These are phyloP conservation scores for Fusarium sp. DNA, from an alignment of 2,329 filamentous ascomycete genomes.

Conservation along the genomic window DNA sequence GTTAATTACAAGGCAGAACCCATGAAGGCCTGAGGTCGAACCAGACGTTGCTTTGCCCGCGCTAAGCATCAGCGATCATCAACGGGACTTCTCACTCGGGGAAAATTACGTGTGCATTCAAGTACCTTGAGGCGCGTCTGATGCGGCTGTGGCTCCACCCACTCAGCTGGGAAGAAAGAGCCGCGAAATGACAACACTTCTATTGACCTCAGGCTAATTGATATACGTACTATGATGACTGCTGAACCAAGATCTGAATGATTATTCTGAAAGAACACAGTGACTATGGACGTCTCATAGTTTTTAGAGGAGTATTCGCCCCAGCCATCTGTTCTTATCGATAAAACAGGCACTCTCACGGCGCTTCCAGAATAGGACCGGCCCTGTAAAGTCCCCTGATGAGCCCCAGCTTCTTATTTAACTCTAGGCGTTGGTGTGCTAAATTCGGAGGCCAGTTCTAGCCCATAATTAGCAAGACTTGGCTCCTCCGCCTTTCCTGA, in stretches of 20 bases:
- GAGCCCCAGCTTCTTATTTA: constrained; percentile 23
- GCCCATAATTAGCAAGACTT: constrained; percentile 5
- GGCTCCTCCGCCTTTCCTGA: constrained; percentile 8
- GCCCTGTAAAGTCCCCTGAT: constrained; percentile 20
- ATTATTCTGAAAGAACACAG: not conserved
- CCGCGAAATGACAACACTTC: constrained; percentile 40
- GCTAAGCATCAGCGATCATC: constrained; percentile 41
- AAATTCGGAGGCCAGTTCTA: constrained; percentile 8
- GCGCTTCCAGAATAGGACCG: constrained; percentile 23
- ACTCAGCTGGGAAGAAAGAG: constrained; percentile 31
- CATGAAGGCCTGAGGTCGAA: constrained; percentile 43
- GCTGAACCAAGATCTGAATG: not conserved
- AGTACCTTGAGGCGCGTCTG: constrained; percentile 41
- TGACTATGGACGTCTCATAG: not conserved
- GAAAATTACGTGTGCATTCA: constrained; percentile 5
- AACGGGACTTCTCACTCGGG: constrained; percentile 29
- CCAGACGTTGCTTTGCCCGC: constrained; percentile 39
- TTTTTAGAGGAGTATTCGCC: not conserved
- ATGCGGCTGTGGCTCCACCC: constrained; percentile 45
- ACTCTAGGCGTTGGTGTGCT: constrained; percentile 26
- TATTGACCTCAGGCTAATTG: constrained; percentile 4
- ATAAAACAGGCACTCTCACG: constrained; percentile 2
- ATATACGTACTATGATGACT: not conserved
- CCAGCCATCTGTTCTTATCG: not conserved
- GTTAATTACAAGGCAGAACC: constrained; percentile 15